A percentile compares a stretch with the other conserved stretches of the same genome.
Evolutionary conservation across 1,284 basidiomycete genomes (phyloP).

Genomic region (Cryptococcus sp.): DNA sequence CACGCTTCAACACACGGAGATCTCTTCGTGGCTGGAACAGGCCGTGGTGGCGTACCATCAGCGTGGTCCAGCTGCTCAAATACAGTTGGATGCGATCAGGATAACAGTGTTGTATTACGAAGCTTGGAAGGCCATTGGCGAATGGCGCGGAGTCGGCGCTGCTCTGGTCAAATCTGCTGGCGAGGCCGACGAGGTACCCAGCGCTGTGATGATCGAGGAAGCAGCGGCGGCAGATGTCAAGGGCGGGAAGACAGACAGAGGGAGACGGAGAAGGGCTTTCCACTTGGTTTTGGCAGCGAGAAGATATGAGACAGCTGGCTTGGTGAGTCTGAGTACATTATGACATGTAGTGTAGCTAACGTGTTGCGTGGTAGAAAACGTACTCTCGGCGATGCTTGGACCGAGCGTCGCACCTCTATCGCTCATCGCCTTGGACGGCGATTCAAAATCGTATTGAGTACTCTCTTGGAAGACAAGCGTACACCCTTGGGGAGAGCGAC

Average conservation of each 20-base stretch:
- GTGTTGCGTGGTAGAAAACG: slow-evolving; percentile 50
- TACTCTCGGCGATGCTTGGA: slow-evolving; percentile 54
- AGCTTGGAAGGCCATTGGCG: slow-evolving; percentile 49
- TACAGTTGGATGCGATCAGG: slow-evolving; percentile 53
- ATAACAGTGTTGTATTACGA: slow-evolving; percentile 54
- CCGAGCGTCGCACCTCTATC: slow-evolving; percentile 49
- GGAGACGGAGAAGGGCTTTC: slow-evolving; percentile 54
- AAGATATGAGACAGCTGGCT: slow-evolving; percentile 58
- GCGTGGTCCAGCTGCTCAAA: slow-evolving; percentile 29
- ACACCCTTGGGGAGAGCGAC: slow-evolving; percentile 56
- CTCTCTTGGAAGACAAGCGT: slow-evolving; percentile 58
- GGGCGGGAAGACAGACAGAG: slow-evolving; percentile 33
- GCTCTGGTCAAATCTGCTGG: slow-evolving; percentile 51
- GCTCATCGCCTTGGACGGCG: slow-evolving; percentile 51
- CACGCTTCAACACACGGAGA: slow-evolving; percentile 49
- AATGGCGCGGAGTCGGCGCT: slow-evolving; percentile 45
- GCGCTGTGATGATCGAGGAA: slow-evolving; percentile 58
- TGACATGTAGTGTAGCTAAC: too few relatives aligned
- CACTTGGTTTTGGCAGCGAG: slow-evolving; percentile 57
- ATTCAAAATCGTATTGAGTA: slow-evolving; percentile 57
- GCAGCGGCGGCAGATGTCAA: slow-evolving; percentile 55
- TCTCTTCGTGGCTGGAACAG: slow-evolving; percentile 52
- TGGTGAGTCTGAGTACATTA: slow-evolving; percentile 42
- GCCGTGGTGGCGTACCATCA: slow-evolving; percentile 42
- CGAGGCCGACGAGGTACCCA: slow-evolving; percentile 56